phyloP scores from a whole-genome alignment of 768 basidiomycete species.

The Xanthoconium purpureum region DNA sequence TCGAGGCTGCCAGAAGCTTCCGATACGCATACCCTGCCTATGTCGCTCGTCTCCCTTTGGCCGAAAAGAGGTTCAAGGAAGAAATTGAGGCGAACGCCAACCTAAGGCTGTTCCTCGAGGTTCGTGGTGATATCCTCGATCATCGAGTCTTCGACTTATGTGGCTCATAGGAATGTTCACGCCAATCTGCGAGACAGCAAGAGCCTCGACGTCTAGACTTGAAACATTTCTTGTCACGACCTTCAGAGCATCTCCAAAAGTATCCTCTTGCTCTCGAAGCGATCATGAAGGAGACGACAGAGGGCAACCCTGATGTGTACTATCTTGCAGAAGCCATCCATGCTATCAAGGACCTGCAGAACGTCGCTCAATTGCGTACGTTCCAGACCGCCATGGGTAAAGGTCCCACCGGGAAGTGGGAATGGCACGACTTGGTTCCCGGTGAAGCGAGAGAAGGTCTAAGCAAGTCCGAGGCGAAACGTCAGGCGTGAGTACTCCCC shows the following conservation, averaged over 20 bases:
- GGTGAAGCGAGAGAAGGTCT: constrained; percentile 59
- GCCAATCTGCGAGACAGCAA: constrained; percentile 52
- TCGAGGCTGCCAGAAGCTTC: constrained; percentile 86
- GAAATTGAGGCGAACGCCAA: constrained; percentile 79
- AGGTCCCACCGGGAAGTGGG: constrained; percentile 76
- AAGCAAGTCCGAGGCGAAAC: constrained; percentile 72
- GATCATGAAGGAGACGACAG: constrained; percentile 76
- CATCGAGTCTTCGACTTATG: background rate
- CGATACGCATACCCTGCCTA: constrained; percentile 83
- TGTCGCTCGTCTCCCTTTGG: constrained; percentile 77
- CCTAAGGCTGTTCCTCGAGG: constrained; percentile 85
- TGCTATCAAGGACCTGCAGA: constrained; percentile 79
- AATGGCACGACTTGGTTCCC: constrained; percentile 87
- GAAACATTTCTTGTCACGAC: constrained; percentile 59
- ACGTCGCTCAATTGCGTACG: constrained; percentile 76
- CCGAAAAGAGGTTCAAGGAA: constrained; percentile 84
- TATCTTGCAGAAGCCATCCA: constrained; percentile 81
- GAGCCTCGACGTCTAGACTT: constrained; percentile 59
- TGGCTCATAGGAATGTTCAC: constrained; percentile 21
- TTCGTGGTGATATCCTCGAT: constrained; percentile 28
- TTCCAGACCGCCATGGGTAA: constrained; percentile 90
- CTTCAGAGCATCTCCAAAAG: constrained; percentile 61
- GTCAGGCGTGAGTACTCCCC: constrained; percentile 66
- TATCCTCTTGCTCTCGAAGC: constrained; percentile 83
- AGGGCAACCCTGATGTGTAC: constrained; percentile 78